Percentiles rank a stretch among this genome's conserved stretches.
Conservation (phyloP, 352 stramenopile species). For the Peronosclerospora sorghi region DNA sequence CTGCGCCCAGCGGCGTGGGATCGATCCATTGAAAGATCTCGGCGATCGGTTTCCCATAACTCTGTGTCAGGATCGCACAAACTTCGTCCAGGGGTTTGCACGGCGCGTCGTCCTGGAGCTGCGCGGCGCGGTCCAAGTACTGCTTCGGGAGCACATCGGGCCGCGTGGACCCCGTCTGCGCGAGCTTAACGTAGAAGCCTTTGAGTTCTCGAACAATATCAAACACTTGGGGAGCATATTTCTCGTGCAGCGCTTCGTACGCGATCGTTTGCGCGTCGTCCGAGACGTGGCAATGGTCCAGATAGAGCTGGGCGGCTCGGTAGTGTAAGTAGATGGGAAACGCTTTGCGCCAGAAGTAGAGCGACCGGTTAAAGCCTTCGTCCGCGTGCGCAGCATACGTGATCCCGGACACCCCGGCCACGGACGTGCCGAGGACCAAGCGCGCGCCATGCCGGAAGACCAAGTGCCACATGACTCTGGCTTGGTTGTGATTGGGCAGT, state of each 20-base stretch:
- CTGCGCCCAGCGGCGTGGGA: constrained; percentile 55
- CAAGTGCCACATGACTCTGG: constrained; percentile 21
- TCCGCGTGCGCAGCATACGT: constrained; percentile 54
- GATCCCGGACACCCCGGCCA: constrained; percentile 30
- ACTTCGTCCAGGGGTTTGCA: constrained; percentile 67
- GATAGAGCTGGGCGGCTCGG: constrained; percentile 59
- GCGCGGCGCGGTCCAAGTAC: constrained; percentile 60
- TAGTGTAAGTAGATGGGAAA: constrained; percentile 85
- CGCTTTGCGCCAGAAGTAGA: constrained; percentile 82
- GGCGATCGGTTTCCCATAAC: constrained; percentile 41
- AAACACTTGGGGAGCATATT: constrained; percentile 65
- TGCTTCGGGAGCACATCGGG: constrained; percentile 74
- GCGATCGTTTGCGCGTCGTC: constrained; percentile 44
- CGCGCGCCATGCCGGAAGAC: constrained; percentile 46
- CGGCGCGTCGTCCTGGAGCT: constrained; percentile 73
- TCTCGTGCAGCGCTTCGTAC: constrained; percentile 70
- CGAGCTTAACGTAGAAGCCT: constrained; percentile 83
- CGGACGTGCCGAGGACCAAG: constrained; percentile 46
- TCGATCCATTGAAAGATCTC: constrained; percentile 61
- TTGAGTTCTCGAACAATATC: constrained; percentile 78
- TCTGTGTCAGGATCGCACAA: constrained; percentile 57
- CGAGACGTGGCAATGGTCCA: constrained; percentile 38
- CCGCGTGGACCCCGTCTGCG: constrained; percentile 68
- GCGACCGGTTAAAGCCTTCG: constrained; percentile 67
- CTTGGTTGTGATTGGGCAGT: too few relatives aligned